A percentile compares a stretch with the other conserved stretches of the same genome.
Evolutionary conservation across 495 filamentous ascomycete species (phyloP).

Genomic region (Darksidea phi): DNA sequence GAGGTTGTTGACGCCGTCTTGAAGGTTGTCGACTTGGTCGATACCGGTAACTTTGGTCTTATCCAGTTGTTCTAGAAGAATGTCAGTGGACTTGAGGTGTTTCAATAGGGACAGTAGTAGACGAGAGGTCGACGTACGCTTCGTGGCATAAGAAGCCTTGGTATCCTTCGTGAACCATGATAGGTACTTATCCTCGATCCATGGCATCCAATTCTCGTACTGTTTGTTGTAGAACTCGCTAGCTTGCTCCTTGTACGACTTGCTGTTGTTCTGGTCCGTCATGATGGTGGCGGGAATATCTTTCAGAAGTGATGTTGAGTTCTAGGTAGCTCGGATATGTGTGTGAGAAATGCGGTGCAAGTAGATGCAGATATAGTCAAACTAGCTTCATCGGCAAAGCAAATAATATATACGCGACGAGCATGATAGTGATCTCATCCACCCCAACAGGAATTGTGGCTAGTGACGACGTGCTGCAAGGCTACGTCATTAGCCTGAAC

Average conservation of each 20-base stretch:
- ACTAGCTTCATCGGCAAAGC: background rate
- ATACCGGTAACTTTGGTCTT: constrained; percentile 65
- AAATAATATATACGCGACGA: background rate
- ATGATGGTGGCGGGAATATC: background rate
- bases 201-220: constrained; percentile 72
- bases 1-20: constrained; percentile 60
- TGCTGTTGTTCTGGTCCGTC: constrained; percentile 24
- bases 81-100: background rate
- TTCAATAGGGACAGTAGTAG: background rate
- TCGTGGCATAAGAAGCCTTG: constrained; percentile 64
- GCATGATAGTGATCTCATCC: constrained; percentile 17
- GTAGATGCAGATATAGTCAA: background rate
- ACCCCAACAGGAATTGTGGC: constrained; percentile 11
- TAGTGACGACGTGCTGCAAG: constrained; percentile 22
- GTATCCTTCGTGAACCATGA: constrained; percentile 71
- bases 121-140: constrained; percentile 47
- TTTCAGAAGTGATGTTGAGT: background rate
- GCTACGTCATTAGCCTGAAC: constrained; percentile 13
- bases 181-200: constrained; percentile 70
- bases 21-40: constrained; percentile 60
- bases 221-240: constrained; percentile 61
- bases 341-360: background rate
- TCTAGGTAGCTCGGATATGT: background rate
- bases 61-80: constrained; percentile 58
- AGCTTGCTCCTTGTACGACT: constrained; percentile 53